Evolutionary conservation across 257 asterid species (phyloP).

Genomic region (Parsonsia alboflavescens): DNA sequence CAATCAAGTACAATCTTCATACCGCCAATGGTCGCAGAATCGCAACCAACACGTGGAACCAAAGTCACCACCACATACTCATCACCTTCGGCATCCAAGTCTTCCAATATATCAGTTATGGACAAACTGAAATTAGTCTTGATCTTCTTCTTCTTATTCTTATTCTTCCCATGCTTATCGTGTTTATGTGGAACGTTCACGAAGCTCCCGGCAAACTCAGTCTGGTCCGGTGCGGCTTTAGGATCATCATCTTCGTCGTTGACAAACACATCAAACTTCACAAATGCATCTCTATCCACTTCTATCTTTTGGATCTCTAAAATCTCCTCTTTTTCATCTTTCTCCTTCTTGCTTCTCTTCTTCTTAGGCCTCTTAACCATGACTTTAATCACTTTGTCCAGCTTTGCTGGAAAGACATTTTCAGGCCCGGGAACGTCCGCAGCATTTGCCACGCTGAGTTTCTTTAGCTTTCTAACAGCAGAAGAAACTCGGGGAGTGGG

Average conservation of each 20-base stretch:
- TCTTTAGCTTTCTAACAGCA: conserved; percentile 35
- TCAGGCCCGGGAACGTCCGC: conserved; percentile 22
- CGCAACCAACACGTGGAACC: conserved; percentile 42
- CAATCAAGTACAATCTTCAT: conserved; percentile 34
- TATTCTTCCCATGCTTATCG: conserved; percentile 12
- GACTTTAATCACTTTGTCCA: conserved; percentile 38
- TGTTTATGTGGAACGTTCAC: conserved; percentile 56
- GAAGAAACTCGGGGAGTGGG: conserved; percentile 53
- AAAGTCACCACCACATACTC: conserved; percentile 41
- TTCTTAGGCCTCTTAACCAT: conserved; percentile 70
- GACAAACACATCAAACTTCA: conserved; percentile 55
- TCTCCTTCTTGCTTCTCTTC: conserved; percentile 58
- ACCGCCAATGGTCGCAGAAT: conserved; percentile 42
- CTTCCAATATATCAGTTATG: conserved; percentile 52
- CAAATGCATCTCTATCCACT: conserved; percentile 24
- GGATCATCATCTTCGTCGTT: conserved; percentile 63
- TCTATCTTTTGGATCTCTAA: conserved; percentile 43
- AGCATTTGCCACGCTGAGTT: conserved; percentile 40
- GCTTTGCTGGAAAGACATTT: conserved; percentile 46
- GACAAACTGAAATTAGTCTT: conserved; percentile 39
- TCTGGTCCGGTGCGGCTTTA: conserved; percentile 31
- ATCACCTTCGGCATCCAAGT: conserved; percentile 52
- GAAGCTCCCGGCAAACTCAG: conserved; percentile 59
- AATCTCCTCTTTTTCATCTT: conserved; percentile 56
- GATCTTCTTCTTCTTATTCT: conserved; percentile 5